Conservation (phyloP, 176 grass and related monocot genomes). For the Canna indica region DNA sequence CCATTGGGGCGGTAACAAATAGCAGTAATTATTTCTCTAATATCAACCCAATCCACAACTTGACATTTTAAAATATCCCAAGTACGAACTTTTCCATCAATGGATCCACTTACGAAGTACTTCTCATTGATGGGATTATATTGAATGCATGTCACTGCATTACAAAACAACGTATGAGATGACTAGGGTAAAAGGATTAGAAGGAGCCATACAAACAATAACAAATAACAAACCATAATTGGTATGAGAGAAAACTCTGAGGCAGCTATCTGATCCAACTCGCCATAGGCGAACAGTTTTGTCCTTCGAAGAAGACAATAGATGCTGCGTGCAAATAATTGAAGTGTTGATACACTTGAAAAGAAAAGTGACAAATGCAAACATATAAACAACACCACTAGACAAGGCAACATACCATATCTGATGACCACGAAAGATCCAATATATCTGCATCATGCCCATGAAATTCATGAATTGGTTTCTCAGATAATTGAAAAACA, state of each 20-base stretch:
- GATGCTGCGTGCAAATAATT: slow-evolving; percentile 34
- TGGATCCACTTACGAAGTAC: slow-evolving; percentile 81
- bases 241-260: slow-evolving; percentile 59
- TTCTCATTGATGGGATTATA: slow-evolving; percentile 57
- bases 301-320: slow-evolving; percentile 73
- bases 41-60: slow-evolving; percentile 77
- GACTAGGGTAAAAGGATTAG: background rate
- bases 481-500: slow-evolving; percentile 51
- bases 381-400: background rate
- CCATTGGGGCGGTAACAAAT: slow-evolving; percentile 69
- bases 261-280: slow-evolving; percentile 53
- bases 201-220: slow-evolving; percentile 3
- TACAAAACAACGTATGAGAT: slow-evolving; percentile 22
- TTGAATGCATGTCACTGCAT: slow-evolving; percentile 85
- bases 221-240: slow-evolving; percentile 56
- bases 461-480: slow-evolving; percentile 68
- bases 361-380: background rate
- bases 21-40: slow-evolving; percentile 73
- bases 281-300: slow-evolving; percentile 87
- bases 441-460: slow-evolving; percentile 72
- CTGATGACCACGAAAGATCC: slow-evolving; percentile 70
- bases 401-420: slow-evolving; percentile 46
- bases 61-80: slow-evolving; percentile 58
- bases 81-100: slow-evolving; percentile 94
- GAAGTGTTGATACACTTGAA: slow-evolving; percentile 20